These are phyloP conservation scores for Saussurea involucrata DNA, from an alignment of 129 eudicot species.

Conservation along the genomic window DNA sequence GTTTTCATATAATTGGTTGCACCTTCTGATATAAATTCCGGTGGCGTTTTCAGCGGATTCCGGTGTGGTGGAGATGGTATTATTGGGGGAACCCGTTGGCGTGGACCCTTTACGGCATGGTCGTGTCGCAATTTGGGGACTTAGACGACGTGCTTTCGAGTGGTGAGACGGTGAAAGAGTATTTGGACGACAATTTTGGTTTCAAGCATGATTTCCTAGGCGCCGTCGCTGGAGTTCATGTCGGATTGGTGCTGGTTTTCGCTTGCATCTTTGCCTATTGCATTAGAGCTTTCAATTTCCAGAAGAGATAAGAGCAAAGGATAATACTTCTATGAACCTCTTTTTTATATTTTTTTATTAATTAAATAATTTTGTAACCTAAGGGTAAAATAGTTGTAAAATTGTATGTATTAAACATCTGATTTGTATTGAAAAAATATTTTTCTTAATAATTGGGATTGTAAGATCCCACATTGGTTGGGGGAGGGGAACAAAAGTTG, in stretches of 20 bases:
- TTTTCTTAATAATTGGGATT: too few species aligned
- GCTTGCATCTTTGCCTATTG: conserved; percentile 30
- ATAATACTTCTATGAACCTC: neutral
- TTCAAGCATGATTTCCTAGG: conserved; percentile 28
- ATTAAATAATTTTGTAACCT: neutral
- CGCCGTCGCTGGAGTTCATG: conserved; percentile 15
- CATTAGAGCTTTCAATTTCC: conserved; percentile 36
- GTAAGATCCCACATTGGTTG: too few species aligned
- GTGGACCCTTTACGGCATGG: conserved; percentile 47
- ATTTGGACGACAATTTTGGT: conserved; percentile 24
- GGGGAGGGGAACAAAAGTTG: too few species aligned
- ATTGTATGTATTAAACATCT: neutral
- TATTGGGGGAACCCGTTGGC: conserved; percentile 37
- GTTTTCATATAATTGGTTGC: neutral
- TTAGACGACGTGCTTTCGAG: neutral
- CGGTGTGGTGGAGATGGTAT: conserved; percentile 53
- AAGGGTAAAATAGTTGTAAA: neutral
- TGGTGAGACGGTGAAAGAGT: conserved; percentile 15
- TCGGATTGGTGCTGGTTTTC: conserved; percentile 19
- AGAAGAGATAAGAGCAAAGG: conserved; percentile 22
- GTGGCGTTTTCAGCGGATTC: conserved; percentile 25
- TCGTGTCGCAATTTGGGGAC: conserved; percentile 48
- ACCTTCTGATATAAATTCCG: neutral
- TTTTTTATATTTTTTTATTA: neutral
- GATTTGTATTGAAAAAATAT: neutral